Conservation (phyloP, 805 yeast species). For the Cyberlindnera nakhonratchasimensis region DNA sequence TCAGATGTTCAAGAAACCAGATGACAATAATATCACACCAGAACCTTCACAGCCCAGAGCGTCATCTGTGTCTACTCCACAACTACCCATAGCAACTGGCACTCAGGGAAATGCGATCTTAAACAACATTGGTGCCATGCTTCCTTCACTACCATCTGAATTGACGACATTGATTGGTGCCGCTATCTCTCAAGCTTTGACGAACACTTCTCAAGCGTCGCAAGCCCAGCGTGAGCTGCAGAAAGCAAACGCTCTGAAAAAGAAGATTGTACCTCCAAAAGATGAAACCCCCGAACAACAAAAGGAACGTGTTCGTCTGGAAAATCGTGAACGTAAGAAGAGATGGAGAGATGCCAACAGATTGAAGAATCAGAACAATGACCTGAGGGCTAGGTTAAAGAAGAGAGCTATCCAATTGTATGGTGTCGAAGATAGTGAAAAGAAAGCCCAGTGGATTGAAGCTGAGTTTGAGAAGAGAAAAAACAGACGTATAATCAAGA, state of each 20-base stretch:
- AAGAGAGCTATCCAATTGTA: slow-evolving; percentile 66
- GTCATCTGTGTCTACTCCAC: slow-evolving; percentile 7
- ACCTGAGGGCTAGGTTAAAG: slow-evolving; percentile 71
- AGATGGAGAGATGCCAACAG: slow-evolving; percentile 80
- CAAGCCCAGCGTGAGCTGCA: slow-evolving; percentile 2
- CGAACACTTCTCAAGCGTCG: neutral
- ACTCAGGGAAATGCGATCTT: slow-evolving; percentile 20
- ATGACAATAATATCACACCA: neutral
- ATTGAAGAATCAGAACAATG: slow-evolving; percentile 83
- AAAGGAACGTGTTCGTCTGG: slow-evolving; percentile 57
- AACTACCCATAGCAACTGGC: slow-evolving; percentile 17
- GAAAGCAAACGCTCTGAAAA: slow-evolving; percentile 13
- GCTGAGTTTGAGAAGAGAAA: slow-evolving; percentile 66
- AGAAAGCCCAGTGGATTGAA: slow-evolving; percentile 67
- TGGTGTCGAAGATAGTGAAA: slow-evolving; percentile 55
- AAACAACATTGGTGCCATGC: slow-evolving; percentile 22
- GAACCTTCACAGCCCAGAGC: neutral
- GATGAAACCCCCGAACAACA: slow-evolving; percentile 32
- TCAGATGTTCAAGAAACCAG: slow-evolving; percentile 13
- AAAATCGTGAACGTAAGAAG: slow-evolving; percentile 74
- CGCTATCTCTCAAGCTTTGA: slow-evolving; percentile 27
- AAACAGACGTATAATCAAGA: slow-evolving; percentile 52
- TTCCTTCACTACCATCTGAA: slow-evolving; percentile 26
- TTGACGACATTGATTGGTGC: slow-evolving; percentile 22
- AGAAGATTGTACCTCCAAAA: slow-evolving; percentile 16